Percentiles rank a stretch among this genome's conserved stretches.
Conservation (phyloP, 345 rosid genomes). For the Eucalyptus lansdowneana region DNA sequence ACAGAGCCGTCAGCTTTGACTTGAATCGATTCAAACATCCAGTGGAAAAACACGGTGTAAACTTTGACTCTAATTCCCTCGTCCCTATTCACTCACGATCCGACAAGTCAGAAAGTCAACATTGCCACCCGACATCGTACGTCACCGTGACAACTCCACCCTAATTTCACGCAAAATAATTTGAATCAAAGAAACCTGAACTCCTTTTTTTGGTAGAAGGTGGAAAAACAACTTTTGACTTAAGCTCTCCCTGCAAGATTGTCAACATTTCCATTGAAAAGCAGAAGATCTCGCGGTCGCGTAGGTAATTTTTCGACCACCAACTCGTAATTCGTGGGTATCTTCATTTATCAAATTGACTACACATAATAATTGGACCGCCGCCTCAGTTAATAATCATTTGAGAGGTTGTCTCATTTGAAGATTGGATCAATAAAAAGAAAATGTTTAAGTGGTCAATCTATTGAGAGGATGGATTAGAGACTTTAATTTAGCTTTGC, state of each 20-base stretch:
- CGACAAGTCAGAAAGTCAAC: neutral
- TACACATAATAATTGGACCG: neutral
- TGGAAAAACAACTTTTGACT: neutral
- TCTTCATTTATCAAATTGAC: neutral
- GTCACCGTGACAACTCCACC: neutral
- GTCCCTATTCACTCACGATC: neutral
- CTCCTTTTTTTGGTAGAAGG: neutral
- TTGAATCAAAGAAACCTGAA: neutral
- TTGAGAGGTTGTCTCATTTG: neutral
- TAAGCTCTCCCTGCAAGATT: neutral
- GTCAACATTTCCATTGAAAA: neutral
- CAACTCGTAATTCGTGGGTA: neutral
- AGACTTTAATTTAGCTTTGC: neutral
- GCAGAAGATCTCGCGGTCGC: neutral
- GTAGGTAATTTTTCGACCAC: neutral
- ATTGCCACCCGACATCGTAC: neutral
- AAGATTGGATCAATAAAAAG: neutral
- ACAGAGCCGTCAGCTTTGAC: neutral
- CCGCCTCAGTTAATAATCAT: neutral
- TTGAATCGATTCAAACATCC: neutral
- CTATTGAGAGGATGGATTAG: neutral
- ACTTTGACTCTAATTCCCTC: neutral
- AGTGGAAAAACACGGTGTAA: neutral
- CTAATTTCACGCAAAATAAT: neutral
- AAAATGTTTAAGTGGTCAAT: neutral